Base-by-base conservation (phyloP, 1,139 yeast species). In the Geotrichum bryndzae region DNA sequence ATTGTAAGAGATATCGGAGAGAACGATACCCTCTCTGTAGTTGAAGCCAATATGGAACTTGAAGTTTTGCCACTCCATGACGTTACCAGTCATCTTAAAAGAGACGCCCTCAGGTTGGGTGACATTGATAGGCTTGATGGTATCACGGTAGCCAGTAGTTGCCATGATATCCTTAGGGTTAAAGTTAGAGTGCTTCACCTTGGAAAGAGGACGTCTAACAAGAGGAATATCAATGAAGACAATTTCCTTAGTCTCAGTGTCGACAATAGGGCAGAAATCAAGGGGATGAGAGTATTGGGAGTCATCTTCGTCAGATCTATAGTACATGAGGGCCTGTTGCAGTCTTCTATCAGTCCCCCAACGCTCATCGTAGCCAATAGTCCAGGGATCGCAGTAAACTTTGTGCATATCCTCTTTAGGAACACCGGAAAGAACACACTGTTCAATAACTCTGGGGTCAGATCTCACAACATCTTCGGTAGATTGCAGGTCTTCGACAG, bases 321-420 rank as follows among this genome's bases (percentile, higher is more conserved):
- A 87, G 78, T 86, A 88, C 82, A 88, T 81, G 74, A 87, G 81
- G 51, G 92, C 92, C 75, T 88, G 95, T 75, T 87, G 94, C 66
- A 88, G 81, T 75, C 95, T 81, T 73, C 82, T 81, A 56, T 84
- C 80, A 57, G 88, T 83, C 57, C 94, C 94, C 89, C 90, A 88
- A 76, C 94, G 82, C 76, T 86, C 94, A 72, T 88, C 95, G 72
- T 84, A 87, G 63, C 94, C 94, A 71, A 88, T 86, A 57, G 94
- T 86, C 95, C 95, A 88, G 63, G 94, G 90, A 73, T 88, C 95
- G 78, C 94, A 87, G 79, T 86, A 87, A 58, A 88, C 82, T 69
- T 84, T 82, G 74, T 83, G 79, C 89, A 88, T 87, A 54, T 86
- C 87, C 58, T 74, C 75, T 52, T 80, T 81, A 61, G 90, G 86